Evolutionary conservation across 345 rosid genomes (phyloP).

Genomic region (Eucalyptus sp.): DNA sequence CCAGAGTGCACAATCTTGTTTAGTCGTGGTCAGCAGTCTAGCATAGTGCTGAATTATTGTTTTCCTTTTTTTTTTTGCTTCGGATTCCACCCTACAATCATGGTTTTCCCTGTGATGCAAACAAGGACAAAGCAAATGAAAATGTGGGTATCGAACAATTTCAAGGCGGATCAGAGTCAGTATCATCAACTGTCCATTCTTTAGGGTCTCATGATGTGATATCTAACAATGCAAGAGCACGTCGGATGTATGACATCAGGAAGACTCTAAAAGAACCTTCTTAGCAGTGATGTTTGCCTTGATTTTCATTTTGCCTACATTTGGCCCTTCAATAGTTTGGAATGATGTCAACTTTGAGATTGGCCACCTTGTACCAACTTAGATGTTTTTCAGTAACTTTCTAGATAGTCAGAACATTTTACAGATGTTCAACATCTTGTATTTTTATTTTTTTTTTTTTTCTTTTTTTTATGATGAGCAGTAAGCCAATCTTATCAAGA

Average conservation of each 20-base stretch:
- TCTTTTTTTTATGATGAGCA: background rate
- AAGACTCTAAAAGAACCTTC: slow-evolving; percentile 6
- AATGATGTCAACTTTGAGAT: slow-evolving; percentile 18
- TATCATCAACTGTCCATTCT: slow-evolving; percentile 30
- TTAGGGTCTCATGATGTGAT: slow-evolving; percentile 3
- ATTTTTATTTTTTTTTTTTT: background rate
- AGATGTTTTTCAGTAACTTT: background rate
- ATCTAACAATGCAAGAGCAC: slow-evolving; percentile 2
- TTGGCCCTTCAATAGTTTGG: slow-evolving; percentile 16
- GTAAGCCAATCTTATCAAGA: background rate
- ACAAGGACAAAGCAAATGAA: slow-evolving; percentile 18
- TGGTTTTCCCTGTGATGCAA: background rate
- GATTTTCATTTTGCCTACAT: slow-evolving; percentile 18
- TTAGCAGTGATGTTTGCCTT: slow-evolving; percentile 17
- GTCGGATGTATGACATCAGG: background rate
- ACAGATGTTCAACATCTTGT: background rate
- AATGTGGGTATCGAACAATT: slow-evolving; percentile 5
- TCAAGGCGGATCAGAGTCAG: slow-evolving; percentile 34
- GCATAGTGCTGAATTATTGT: background rate
- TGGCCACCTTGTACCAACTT: slow-evolving; percentile 54
- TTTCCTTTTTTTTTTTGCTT: background rate
- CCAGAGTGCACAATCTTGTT: background rate
- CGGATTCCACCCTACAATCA: slow-evolving; percentile 40
- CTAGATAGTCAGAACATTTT: background rate
- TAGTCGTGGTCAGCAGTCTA: background rate